phyloP scores from a whole-genome alignment of 805 yeast genomes.

The Phaffomyces thermotolerans region DNA sequence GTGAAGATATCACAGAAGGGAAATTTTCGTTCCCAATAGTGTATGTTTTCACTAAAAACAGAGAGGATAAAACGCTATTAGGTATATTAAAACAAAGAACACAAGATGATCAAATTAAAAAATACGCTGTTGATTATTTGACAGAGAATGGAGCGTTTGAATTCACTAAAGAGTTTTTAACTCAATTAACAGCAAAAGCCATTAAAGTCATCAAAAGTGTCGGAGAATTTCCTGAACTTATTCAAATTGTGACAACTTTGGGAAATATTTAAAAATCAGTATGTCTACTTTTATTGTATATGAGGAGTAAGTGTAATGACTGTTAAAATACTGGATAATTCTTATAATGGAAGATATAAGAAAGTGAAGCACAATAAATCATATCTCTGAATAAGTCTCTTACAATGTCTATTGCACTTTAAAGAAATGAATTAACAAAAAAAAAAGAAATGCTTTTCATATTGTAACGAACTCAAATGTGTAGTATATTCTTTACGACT shows the following conservation, averaged over 20 bases:
- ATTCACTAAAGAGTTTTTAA: constrained; percentile 12
- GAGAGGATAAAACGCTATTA: constrained; percentile 33
- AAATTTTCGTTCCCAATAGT: constrained; percentile 83
- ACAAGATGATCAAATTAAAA: constrained; percentile 40
- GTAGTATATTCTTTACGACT: too few relatives aligned
- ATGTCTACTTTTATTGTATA: too few relatives aligned
- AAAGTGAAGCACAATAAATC: too few relatives aligned
- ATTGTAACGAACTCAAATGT: too few relatives aligned
- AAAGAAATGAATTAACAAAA: too few relatives aligned
- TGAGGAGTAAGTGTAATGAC: too few relatives aligned
- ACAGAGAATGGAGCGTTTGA: constrained; percentile 22
- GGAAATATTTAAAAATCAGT: too few relatives aligned
- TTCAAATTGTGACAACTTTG: background rate
- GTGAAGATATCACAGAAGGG: constrained; percentile 87
- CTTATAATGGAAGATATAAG: too few relatives aligned
- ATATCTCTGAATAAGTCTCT: too few relatives aligned
- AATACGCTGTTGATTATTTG: constrained; percentile 43
- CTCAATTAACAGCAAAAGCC: constrained; percentile 8
- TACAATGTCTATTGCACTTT: too few relatives aligned
- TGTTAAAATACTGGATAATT: too few relatives aligned
- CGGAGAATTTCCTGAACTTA: background rate
- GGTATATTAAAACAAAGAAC: constrained; percentile 50
- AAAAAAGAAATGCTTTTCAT: too few relatives aligned
- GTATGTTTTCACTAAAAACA: constrained; percentile 43
- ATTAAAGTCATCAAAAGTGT: background rate